Evolutionary conservation across 345 rosid genomes (phyloP).

Genomic region (Lumnitzera racemosa): DNA sequence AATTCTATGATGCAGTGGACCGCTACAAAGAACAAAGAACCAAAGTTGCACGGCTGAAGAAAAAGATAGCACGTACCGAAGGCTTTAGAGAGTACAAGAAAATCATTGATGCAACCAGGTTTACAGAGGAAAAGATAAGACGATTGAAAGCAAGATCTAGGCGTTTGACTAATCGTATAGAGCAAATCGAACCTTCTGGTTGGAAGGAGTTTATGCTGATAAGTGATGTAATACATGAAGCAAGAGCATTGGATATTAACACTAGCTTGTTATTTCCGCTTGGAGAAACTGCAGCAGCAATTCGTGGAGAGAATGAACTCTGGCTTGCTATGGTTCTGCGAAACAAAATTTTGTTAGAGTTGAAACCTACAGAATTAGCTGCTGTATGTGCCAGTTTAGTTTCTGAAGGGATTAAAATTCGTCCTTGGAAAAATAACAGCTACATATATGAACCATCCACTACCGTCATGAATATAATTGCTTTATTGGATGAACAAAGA

Average conservation of each 20-base stretch:
- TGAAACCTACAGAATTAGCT: conserved; percentile 83
- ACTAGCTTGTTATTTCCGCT: conserved; percentile 74
- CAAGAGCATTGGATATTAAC: conserved; percentile 70
- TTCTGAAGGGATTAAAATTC: conserved; percentile 85
- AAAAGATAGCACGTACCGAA: conserved; percentile 67
- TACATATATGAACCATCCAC: conserved; percentile 67
- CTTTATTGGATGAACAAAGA: conserved; percentile 59
- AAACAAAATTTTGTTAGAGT: conserved; percentile 48
- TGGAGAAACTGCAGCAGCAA: conserved; percentile 94
- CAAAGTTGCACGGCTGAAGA: conserved; percentile 77
- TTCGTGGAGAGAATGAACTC: conserved; percentile 92
- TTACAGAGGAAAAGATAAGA: conserved; percentile 68
- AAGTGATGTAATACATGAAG: conserved; percentile 82
- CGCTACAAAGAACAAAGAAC: conserved; percentile 62
- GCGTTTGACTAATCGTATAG: conserved; percentile 56
- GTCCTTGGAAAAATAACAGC: conserved; percentile 61
- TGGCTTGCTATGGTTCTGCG: conserved; percentile 92
- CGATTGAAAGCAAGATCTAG: conserved; percentile 64
- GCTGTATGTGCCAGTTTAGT: conserved; percentile 74
- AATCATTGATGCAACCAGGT: conserved; percentile 51
- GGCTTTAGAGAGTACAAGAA: conserved; percentile 80
- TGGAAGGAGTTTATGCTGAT: conserved; percentile 91
- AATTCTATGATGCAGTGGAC: conserved; percentile 49
- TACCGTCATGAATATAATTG: conserved; percentile 41
- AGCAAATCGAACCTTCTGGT: conserved; percentile 90